These are phyloP conservation scores for Polymyxa betae DNA, from an alignment of 208 protist genomes.

Conservation along the genomic window DNA sequence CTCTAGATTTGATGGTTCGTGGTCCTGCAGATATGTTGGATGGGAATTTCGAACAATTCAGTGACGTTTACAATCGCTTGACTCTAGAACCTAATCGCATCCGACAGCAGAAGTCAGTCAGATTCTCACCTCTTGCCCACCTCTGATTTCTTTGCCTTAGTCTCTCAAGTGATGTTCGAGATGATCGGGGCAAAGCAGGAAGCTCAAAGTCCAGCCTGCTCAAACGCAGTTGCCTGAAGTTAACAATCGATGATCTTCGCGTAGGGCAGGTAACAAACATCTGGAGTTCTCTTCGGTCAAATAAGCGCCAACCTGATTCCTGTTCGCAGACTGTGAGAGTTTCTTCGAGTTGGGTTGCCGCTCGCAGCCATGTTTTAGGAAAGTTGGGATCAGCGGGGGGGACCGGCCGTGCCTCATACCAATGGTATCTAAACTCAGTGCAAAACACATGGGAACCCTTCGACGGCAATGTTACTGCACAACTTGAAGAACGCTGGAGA, in stretches of 20 bases:
- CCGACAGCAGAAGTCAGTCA: neutral
- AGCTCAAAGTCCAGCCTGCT: neutral
- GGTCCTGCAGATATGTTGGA: neutral
- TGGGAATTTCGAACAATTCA: constrained; percentile 35
- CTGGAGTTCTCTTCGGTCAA: neutral
- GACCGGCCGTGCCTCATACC: neutral
- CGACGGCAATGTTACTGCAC: constrained; percentile 39
- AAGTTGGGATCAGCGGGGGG: neutral
- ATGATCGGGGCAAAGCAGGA: neutral
- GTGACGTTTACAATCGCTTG: constrained; percentile 37
- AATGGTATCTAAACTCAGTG: constrained; percentile 46
- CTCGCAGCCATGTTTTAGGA: neutral
- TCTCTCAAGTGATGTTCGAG: neutral
- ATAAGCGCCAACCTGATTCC: neutral
- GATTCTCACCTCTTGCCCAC: neutral
- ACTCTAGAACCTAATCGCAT: neutral
- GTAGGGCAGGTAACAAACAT: neutral
- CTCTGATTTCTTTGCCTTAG: neutral
- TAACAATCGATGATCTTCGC: constrained; percentile 17
- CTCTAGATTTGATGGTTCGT: neutral
- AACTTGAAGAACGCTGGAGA: constrained; percentile 37
- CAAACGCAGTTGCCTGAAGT: neutral
- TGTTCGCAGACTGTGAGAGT: constrained; percentile 21
- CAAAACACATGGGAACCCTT: constrained; percentile 53
- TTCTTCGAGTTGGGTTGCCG: constrained; percentile 4